A percentile compares a stretch with the other conserved stretches of the same genome.
phyloP scores from a whole-genome alignment of 306 rosid genomes.

The Quercus berberidifolia region DNA sequence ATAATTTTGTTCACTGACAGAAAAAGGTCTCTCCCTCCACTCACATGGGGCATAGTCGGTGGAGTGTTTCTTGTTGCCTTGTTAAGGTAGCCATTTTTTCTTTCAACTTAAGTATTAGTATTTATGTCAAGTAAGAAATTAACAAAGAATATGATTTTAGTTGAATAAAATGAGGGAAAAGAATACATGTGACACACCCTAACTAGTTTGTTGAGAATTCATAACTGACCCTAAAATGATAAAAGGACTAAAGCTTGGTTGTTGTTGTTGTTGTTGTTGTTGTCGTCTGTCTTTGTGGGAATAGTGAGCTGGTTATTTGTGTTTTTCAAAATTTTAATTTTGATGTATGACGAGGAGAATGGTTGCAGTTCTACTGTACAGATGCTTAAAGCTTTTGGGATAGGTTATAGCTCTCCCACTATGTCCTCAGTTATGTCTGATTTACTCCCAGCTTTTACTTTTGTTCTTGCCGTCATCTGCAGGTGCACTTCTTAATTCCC shows the following conservation, averaged over 20 bases:
- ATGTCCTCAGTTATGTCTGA: constrained; percentile 14
- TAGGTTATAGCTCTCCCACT: constrained; percentile 20
- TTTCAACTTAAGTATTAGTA: neutral
- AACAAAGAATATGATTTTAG: no score
- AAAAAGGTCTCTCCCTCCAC: neutral
- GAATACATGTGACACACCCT: no score
- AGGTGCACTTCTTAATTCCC: neutral
- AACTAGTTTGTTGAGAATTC: no score
- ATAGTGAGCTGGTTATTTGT: neutral
- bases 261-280: no score
- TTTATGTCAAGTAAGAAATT: no score
- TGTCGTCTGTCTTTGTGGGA: no score
- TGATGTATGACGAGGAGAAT: neutral
- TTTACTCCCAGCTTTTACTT: constrained; percentile 18
- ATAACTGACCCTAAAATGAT: no score
- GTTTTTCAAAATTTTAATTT: neutral
- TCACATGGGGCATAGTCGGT: neutral
- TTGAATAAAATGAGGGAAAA: no score
- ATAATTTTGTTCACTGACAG: neutral
- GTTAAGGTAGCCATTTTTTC: neutral
- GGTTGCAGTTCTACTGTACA: neutral
- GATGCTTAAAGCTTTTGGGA: constrained; percentile 4
- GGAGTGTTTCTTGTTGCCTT: neutral
- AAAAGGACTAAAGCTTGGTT: no score
- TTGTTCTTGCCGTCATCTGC: constrained; percentile 9